These are phyloP conservation scores for Isoetes engelmannii DNA, from an alignment of 83 land plant genomes.

Conservation along the genomic window DNA sequence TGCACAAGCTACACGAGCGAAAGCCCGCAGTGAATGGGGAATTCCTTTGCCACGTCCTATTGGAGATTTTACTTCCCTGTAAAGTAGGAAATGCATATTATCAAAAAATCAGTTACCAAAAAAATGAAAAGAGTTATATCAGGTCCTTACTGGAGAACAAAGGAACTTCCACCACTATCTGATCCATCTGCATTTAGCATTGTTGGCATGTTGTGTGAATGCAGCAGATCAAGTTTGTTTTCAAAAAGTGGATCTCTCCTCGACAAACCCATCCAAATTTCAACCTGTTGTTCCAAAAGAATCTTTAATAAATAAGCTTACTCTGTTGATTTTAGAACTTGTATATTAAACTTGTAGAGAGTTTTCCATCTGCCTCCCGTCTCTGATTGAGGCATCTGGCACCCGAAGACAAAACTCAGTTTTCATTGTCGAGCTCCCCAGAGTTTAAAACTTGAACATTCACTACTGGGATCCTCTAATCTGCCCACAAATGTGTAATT, in stretches of 20 bases:
- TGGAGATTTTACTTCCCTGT: conserved; percentile 62
- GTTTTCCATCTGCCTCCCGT: no score
- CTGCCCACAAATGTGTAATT: no score
- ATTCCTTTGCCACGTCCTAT: conserved; percentile 69
- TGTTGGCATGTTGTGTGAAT: conserved; percentile 38
- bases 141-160: conserved; percentile 50
- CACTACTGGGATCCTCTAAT: no score
- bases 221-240: conserved; percentile 52
- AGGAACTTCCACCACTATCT: conserved; percentile 40
- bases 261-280: conserved; percentile 51
- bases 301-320: no score
- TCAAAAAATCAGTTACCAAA: no score
- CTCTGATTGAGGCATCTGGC: no score
- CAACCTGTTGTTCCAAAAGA: conserved; percentile 37
- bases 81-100: not conserved
- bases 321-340: no score
- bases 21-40: conserved; percentile 80
- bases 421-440: no score
- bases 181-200: conserved; percentile 35
- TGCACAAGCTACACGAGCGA: conserved; percentile 63
- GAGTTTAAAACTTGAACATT: no score
- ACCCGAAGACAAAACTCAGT: no score
- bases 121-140: not conserved
- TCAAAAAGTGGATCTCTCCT: conserved; percentile 41
- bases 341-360: no score